Base-by-base conservation (phyloP, 306 rosid genomes). In the Vicia sativa region DNA sequence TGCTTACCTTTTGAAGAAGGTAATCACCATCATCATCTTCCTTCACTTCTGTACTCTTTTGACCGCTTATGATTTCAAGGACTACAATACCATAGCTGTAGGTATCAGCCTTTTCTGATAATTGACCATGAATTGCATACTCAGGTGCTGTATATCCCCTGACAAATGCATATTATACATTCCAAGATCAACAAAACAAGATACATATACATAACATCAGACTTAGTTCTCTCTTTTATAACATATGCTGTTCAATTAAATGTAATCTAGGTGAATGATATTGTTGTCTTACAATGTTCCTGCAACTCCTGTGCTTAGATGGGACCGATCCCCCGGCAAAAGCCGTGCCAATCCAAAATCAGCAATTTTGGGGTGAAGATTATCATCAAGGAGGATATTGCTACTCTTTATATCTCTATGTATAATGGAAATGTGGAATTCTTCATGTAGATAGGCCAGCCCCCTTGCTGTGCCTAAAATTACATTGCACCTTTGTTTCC, bases 141-240 rank as follows among this genome's bases (percentile, higher is more conserved):
- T 88, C 95, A 0, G 95, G 95, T 65, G 95, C 91, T 10, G 85
- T 84, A 68, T 88, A 88, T 29, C 95, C 95, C 79, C 95, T 86
- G 53, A 54, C 11, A 46, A 35, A 7, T 61, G 48, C 55, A 79
- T 31, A 41, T 42, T n/a, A 62, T n/a, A 6, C 3, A 64, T 65
- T 14, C 6, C 43, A 67, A 55, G 18, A 39, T 53, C 21, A 46
- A 44, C 13, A 14, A 18, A 28, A 28, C 11, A 56, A 14, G 15
- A 35, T 6, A 35, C n/a, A n/a, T 35, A 39, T 50, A 39, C 19
- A 60, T 64, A 16, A 8, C 42, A 8, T 57, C 44, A 18, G 38
- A 11, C 13, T 60, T 21, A 50, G 28, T 15, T 15, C 21, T 28
- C 41, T 28, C 55, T 25, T 50, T 4, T 10, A 29, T 26, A 5